Evolutionary conservation across 2,329 filamentous ascomycete species (phyloP), one percentile per base, ranked within the genome.

Genomic region (Calonectria montana): DNA sequence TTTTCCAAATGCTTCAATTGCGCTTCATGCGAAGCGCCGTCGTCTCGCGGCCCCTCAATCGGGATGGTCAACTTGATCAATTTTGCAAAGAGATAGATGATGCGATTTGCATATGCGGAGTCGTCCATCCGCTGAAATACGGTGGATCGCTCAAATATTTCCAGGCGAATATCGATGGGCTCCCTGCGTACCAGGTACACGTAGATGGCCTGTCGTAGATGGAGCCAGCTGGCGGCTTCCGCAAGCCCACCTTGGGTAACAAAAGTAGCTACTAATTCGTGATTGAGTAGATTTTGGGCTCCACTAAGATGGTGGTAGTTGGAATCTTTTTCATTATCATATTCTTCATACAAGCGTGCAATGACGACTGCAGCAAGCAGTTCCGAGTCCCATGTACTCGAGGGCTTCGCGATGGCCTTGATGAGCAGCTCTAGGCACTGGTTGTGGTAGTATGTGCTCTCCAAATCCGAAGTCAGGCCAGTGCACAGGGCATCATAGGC

Each of bases 281-380:
- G 71, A 59, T 84, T 83, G 0, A 86, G 76, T 1, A 85, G 82
- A 9, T 82, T 81, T 0, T 81, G 80, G 2, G 82, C 82, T 1
- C 84, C 84, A 35, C 82, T 80, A 16, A 85, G 82, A 65, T 86
- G 84, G 64, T 86, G 82, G 48, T 81, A 83, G 18, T 81, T 79
- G 21, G 83, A 79, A 66, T 86, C 84, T 4, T 79, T 71, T 31
- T 76, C 75, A 29, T 72, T 75, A 62, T 79, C 75, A 35, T 72
- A 75, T 75, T 88, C 87, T 75, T 88, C 87, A 65, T 88, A 87
- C 6, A 88, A 81, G 0, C 87, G 83, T 23, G 88, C 77, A 7
- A 88, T 83, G 10, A 88, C 87, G 0, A 89, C 86, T 0, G 86
- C 85, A 1, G 86, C 83, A 0, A 88, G 78, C 2, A 88, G 82